Conservation (phyloP, 176 grass and related monocot species). For the Oryza nivara region DNA sequence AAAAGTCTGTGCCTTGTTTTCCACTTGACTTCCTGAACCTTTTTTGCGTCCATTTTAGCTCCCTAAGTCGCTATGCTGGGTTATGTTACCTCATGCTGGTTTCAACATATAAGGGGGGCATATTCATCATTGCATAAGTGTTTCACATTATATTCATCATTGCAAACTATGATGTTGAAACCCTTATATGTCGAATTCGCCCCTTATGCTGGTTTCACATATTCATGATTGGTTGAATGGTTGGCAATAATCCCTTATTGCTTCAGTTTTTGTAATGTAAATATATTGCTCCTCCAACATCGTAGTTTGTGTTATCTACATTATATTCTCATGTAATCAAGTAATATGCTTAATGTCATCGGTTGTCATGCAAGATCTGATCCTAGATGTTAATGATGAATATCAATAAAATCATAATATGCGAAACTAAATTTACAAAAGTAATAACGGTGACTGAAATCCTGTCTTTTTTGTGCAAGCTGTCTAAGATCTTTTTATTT, state of each 20-base stretch:
- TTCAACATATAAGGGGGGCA: neutral
- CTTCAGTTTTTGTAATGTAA: neutral
- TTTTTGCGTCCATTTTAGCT: neutral
- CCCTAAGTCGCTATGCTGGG: neutral
- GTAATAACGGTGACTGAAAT: neutral
- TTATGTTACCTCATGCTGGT: neutral
- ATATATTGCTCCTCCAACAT: neutral
- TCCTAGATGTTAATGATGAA: neutral
- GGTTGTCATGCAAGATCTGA: neutral
- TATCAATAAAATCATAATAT: neutral
- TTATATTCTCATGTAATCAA: neutral
- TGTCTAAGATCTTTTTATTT: neutral
- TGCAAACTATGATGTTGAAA: too few species aligned
- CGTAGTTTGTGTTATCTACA: neutral
- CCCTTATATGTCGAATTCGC: neutral
- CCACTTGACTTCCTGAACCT: neutral
- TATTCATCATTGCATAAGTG: neutral
- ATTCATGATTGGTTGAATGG: neutral
- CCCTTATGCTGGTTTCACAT: too few species aligned
- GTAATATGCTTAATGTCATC: neutral
- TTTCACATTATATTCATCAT: too few species aligned
- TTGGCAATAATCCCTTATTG: neutral
- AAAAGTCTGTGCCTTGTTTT: neutral
- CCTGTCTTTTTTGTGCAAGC: slow-evolving; percentile 4
- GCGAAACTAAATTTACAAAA: slow-evolving; percentile 2